Conservation (phyloP, 179 eudicot genomes). For the Beta macrorhiza region DNA sequence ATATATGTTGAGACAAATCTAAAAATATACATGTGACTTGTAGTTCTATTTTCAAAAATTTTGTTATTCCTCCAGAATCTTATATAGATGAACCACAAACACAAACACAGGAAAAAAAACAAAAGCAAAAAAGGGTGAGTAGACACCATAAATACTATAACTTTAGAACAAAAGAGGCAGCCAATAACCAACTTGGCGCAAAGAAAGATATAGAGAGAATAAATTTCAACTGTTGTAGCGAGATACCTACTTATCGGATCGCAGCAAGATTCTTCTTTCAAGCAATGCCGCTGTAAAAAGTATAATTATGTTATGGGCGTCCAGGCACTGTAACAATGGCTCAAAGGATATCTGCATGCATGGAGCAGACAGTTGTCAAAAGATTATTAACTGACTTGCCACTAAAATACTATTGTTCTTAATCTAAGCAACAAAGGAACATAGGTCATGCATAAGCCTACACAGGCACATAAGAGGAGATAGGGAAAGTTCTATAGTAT, state of each 20-base stretch:
- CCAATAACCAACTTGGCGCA: too few relatives aligned
- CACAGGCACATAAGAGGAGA: background rate
- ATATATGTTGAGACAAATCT: too few relatives aligned
- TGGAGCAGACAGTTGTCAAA: background rate
- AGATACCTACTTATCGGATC: slow-evolving; percentile 68
- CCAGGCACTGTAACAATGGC: slow-evolving; percentile 81
- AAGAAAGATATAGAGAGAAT: background rate
- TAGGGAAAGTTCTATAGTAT: background rate
- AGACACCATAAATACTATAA: too few relatives aligned
- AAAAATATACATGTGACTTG: too few relatives aligned
- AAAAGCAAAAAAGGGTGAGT: too few relatives aligned
- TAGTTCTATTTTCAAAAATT: too few relatives aligned
- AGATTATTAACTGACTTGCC: background rate
- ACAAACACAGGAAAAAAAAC: too few relatives aligned
- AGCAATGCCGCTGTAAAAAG: slow-evolving; percentile 81
- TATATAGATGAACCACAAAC: too few relatives aligned
- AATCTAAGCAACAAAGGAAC: background rate
- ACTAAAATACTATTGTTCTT: background rate
- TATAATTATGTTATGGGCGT: slow-evolving; percentile 71
- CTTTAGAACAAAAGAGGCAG: too few relatives aligned
- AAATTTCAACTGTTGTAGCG: background rate
- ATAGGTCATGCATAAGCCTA: slow-evolving; percentile 14
- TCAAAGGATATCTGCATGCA: slow-evolving; percentile 70
- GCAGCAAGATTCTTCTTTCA: slow-evolving; percentile 74
- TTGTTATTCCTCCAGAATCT: too few relatives aligned